Base-by-base conservation (phyloP, 768 basidiomycete species). In the Boletus eberwhitei region DNA sequence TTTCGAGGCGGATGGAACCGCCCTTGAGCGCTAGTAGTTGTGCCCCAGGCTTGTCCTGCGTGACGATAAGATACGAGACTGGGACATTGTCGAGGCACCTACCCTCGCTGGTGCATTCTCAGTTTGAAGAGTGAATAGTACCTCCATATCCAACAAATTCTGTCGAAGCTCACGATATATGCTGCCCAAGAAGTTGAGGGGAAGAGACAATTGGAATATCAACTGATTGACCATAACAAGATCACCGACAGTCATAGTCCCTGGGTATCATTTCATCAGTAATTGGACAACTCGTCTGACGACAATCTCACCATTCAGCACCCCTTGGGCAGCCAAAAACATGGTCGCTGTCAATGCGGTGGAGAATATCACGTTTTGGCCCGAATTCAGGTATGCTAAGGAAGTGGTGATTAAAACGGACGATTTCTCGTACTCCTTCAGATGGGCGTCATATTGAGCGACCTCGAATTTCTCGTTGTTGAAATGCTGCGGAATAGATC, bases 161-260 rank as follows among this genome's bases (percentile, higher is more conserved):
- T 99, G 97, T 39, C 94, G 79, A 72, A 98, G 83, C 69, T 99
- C 97, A 45, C 97, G 91, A 65, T 99, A 99, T 48, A 99, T 95
- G 2, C 94, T 92, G 1, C 93, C 97, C 55, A 99, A 75, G 74
- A 99, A 99, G 73, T 98, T 98, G 57, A 99, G 84, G 4, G 97
- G 97, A 32, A 98, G 75, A 0, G 94, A 97, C 0, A 99, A 76
- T 66, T 99, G 97, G 77, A 99, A 99, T 34, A 98, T 93, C 24
- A 99, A 80, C 67, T 98, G 96, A 71, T 99, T 99, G 62, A 97
- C 89, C 96, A 99, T 98, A 61, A 99, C 97, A 14, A 99, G 82
- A 65, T 99, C 97, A 8, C 97, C 97, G 22, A 99, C 83, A 5
- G 95, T 97, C 96, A 99, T 98, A 0, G 91, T 93, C 8, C 94